Percentiles rank a stretch among this genome's conserved stretches.
phyloP scores from a whole-genome alignment of 2,329 filamentous ascomycete species.

The Chalaropsis thielavioides region DNA sequence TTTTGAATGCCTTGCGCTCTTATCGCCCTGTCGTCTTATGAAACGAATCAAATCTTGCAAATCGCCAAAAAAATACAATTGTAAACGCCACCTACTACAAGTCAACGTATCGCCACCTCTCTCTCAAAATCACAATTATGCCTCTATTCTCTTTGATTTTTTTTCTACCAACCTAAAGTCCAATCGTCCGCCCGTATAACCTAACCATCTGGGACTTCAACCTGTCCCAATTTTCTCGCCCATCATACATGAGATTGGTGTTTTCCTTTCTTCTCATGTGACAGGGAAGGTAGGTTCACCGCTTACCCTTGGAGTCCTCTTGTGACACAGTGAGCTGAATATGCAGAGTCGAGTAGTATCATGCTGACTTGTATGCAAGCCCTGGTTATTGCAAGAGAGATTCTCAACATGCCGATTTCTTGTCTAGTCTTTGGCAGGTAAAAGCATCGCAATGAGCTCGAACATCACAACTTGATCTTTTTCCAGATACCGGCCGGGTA shows the following conservation, averaged over 20 bases:
- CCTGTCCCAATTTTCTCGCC: not conserved
- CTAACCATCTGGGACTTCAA: not conserved
- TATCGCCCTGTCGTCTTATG: not conserved
- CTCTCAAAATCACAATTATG: not conserved
- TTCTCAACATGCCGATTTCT: too few relatives aligned
- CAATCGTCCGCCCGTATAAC: not conserved
- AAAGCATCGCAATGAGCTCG: not conserved
- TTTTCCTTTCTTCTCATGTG: not conserved
- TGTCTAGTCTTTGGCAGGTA: not conserved
- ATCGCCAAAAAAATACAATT: not conserved
- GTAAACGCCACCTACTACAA: constrained; percentile 7
- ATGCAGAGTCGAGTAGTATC: not conserved
- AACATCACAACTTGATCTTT: too few relatives aligned
- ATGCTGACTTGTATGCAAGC: not conserved
- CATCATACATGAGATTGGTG: not conserved
- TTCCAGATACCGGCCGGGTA: too few relatives aligned
- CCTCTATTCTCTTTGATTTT: not conserved
- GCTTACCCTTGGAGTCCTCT: not conserved
- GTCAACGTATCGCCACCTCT: constrained; percentile 7
- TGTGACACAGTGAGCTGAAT: not conserved
- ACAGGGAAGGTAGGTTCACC: not conserved
- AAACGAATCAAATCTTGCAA: not conserved
- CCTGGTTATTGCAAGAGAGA: not conserved
- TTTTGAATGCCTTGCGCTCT: constrained; percentile 10
- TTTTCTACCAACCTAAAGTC: not conserved